Percentiles rank a stretch among this genome's conserved stretches.
Evolutionary conservation across 768 basidiomycete species (phyloP).

Genomic region (Boletus pseudo-olivaceus): DNA sequence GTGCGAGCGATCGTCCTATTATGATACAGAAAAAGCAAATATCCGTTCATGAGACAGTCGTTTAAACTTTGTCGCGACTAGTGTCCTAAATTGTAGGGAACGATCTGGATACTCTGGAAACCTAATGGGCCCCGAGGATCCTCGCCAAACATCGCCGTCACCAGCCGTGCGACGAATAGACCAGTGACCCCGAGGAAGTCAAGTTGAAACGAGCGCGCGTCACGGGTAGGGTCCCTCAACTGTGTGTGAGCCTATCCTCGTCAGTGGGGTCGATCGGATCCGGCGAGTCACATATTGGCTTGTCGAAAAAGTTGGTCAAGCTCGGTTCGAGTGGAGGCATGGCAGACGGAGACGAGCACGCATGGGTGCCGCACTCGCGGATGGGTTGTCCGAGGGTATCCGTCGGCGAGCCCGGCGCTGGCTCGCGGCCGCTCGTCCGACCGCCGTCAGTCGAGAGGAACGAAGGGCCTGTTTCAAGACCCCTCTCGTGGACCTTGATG

Average conservation of each 20-base stretch:
- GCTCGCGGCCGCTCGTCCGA: slow-evolving; percentile 1
- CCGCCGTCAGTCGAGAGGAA: neutral
- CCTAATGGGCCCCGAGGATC: neutral
- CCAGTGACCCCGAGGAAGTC: neutral
- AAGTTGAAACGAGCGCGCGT: neutral
- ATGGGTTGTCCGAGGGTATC: neutral
- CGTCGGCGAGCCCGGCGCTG: neutral
- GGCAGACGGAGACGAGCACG: neutral
- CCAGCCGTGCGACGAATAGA: neutral
- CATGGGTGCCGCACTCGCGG: neutral
- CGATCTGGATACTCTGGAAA: neutral
- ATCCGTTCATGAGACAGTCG: neutral
- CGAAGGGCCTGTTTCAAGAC: slow-evolving; percentile 11
- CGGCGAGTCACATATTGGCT: slow-evolving; percentile 23
- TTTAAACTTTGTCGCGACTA: neutral
- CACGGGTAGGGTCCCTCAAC: neutral
- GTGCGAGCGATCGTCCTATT: neutral
- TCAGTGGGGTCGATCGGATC: slow-evolving; percentile 8
- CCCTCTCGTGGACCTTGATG: slow-evolving; percentile 15
- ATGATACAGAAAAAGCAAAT: slow-evolving; percentile 2
- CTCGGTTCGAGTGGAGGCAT: neutral
- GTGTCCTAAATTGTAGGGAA: neutral
- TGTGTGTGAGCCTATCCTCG: neutral
- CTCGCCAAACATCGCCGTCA: neutral
- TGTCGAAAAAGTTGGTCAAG: slow-evolving; percentile 4